These are phyloP conservation scores for Phaeosphaeriaceae sp. DNA, from an alignment of 2,329 filamentous ascomycete species.

Conservation along the genomic window DNA sequence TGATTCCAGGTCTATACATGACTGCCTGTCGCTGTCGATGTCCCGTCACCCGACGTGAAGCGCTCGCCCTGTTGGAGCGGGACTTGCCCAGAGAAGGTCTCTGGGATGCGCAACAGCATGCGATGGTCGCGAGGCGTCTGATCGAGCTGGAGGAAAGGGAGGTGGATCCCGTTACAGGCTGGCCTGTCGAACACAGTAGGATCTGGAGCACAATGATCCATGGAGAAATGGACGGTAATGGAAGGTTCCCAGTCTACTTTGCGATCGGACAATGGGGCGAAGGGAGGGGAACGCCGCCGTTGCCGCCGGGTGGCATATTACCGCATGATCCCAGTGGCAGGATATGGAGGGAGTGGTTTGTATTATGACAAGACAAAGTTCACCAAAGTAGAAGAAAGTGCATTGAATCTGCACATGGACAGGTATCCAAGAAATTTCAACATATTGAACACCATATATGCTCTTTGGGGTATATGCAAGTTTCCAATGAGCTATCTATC, in stretches of 20 bases:
- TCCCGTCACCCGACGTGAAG: slow-evolving; percentile 28
- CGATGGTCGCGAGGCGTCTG: slow-evolving; percentile 19
- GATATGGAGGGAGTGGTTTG: slow-evolving; percentile 21
- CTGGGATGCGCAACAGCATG: slow-evolving; percentile 29
- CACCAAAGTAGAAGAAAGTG: not conserved
- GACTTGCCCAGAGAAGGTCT: slow-evolving; percentile 31
- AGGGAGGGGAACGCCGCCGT: slow-evolving; percentile 16
- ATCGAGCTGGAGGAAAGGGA: slow-evolving; percentile 32
- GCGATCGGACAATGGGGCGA: slow-evolving; percentile 15
- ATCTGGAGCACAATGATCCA: slow-evolving; percentile 23
- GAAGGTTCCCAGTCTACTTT: slow-evolving; percentile 22
- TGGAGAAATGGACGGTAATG: slow-evolving; percentile 22
- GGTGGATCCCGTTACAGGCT: slow-evolving; percentile 27
- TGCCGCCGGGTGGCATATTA: slow-evolving; percentile 14
- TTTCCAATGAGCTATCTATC: slow-evolving; percentile 33
- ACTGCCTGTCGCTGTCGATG: slow-evolving; percentile 15
- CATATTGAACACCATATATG: not conserved
- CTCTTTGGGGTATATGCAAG: slow-evolving; percentile 4
- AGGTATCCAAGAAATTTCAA: not conserved
- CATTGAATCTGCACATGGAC: not conserved
- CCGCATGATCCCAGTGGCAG: not conserved
- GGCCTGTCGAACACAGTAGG: slow-evolving; percentile 24
- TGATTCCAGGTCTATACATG: not conserved
- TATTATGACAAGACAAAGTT: not conserved
- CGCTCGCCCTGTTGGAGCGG: slow-evolving; percentile 21